Conservation (phyloP, 1,284 basidiomycete species). For the Ustilago vetiveriae region DNA sequence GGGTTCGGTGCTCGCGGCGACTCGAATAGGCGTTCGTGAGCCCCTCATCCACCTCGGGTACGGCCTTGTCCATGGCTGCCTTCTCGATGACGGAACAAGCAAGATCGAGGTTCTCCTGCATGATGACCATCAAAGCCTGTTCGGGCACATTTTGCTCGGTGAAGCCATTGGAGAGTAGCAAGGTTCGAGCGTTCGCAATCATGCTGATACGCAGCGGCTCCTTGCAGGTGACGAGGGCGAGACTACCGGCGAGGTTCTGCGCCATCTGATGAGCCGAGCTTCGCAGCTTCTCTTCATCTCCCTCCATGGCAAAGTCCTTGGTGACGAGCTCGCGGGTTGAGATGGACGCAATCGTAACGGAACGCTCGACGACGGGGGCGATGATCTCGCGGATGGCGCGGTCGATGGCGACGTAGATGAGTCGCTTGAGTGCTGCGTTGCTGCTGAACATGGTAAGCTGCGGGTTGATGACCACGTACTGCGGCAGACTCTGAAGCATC, state of each 20-base stretch:
- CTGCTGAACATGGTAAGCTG: constrained; percentile 74
- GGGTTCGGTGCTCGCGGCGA: constrained; percentile 87
- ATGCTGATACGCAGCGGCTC: constrained; percentile 94
- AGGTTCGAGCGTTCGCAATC: constrained; percentile 83
- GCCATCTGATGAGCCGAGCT: constrained; percentile 96
- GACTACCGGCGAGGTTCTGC: constrained; percentile 92
- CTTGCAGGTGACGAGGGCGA: constrained; percentile 97
- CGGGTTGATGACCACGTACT: constrained; percentile 80
- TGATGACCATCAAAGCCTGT: constrained; percentile 77
- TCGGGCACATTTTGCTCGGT: constrained; percentile 70
- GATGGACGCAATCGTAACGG: constrained; percentile 98
- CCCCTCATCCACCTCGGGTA: constrained; percentile 92
- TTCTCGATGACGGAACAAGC: constrained; percentile 96
- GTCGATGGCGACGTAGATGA: constrained; percentile 90
- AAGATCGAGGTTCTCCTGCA: constrained; percentile 91
- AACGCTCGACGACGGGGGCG: constrained; percentile 94
- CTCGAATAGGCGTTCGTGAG: constrained; percentile 79
- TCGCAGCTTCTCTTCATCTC: constrained; percentile 88
- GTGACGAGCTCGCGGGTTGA: constrained; percentile 94
- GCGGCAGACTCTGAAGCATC: constrained; percentile 79
- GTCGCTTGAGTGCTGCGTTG: constrained; percentile 87
- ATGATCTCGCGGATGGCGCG: constrained; percentile 97
- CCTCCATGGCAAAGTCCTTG: constrained; percentile 96
- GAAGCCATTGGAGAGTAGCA: constrained; percentile 73
- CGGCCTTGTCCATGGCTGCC: constrained; percentile 95